A percentile compares a stretch with the other conserved stretches of the same genome.
These are phyloP conservation scores for Peniophora sp. DNA, from an alignment of 1,284 basidiomycete species.

Conservation along the genomic window DNA sequence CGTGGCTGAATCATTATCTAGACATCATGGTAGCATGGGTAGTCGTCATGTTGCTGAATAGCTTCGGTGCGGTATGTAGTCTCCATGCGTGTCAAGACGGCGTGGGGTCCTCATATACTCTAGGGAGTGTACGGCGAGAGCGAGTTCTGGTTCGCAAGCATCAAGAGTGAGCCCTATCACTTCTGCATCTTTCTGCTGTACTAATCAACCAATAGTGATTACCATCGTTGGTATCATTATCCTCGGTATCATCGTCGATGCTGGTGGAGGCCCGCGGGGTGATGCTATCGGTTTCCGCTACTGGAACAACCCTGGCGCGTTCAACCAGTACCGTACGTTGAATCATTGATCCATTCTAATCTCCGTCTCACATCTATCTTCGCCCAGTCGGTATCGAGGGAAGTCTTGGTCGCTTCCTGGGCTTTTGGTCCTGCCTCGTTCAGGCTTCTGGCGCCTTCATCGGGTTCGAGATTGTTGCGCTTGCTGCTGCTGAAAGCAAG, in stretches of 20 bases:
- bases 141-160: slow-evolving; percentile 28
- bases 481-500: slow-evolving; percentile 14
- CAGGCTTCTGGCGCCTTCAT: slow-evolving; percentile 26
- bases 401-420: slow-evolving; percentile 30
- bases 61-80: background rate
- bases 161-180: slow-evolving; percentile 30
- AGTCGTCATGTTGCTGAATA: background rate
- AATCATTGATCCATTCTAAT: background rate
- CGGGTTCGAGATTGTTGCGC: slow-evolving; percentile 22
- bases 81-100: background rate
- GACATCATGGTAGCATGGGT: background rate
- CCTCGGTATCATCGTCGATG: slow-evolving; percentile 23
- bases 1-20: too few relatives aligned
- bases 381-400: slow-evolving; percentile 22
- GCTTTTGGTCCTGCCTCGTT: slow-evolving; percentile 40
- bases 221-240: slow-evolving; percentile 13
- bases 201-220: background rate
- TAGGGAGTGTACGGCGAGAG: slow-evolving; percentile 23
- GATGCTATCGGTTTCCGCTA: slow-evolving; percentile 4
- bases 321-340: background rate
- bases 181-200: slow-evolving; percentile 17
- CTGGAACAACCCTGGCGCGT: background rate
- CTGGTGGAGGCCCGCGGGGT: slow-evolving; percentile 16
- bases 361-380: slow-evolving; percentile 11
- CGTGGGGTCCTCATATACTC: background rate